Conservation (phyloP, 2,329 filamentous ascomycete species). For the Lasiodiplodia citricola region DNA sequence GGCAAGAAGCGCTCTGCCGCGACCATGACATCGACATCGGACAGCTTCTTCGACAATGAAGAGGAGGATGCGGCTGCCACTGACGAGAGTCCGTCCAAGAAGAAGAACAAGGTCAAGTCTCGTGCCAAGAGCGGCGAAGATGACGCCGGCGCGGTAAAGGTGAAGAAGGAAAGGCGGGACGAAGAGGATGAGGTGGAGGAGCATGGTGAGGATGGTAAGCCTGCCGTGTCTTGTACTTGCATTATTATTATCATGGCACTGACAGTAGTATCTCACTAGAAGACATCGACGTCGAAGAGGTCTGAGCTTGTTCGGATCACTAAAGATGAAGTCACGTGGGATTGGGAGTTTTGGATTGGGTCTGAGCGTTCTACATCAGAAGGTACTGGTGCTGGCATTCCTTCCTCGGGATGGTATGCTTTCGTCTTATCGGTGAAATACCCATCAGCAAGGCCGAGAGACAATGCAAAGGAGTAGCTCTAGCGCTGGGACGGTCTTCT, state of each 20-base stretch:
- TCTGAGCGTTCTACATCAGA: background rate
- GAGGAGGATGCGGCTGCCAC: background rate
- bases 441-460: background rate
- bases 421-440: background rate
- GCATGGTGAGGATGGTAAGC: constrained; percentile 12
- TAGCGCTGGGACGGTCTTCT: background rate
- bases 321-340: background rate
- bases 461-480: background rate
- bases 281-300: background rate
- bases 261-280: background rate
- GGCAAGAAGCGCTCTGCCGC: constrained; percentile 6
- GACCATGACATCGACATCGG: background rate
- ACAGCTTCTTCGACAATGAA: background rate
- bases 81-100: background rate
- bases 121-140: background rate
- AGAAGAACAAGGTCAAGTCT: background rate
- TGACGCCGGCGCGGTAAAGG: constrained; percentile 27
- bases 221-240: background rate
- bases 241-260: background rate
- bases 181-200: constrained; percentile 30
- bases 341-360: background rate
- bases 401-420: no score
- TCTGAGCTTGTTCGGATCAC: background rate
- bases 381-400: background rate
- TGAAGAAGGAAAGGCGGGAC: constrained; percentile 30